These are phyloP conservation scores for Penicillium sp. DNA, from an alignment of 2,329 filamentous ascomycete species.

Conservation along the genomic window DNA sequence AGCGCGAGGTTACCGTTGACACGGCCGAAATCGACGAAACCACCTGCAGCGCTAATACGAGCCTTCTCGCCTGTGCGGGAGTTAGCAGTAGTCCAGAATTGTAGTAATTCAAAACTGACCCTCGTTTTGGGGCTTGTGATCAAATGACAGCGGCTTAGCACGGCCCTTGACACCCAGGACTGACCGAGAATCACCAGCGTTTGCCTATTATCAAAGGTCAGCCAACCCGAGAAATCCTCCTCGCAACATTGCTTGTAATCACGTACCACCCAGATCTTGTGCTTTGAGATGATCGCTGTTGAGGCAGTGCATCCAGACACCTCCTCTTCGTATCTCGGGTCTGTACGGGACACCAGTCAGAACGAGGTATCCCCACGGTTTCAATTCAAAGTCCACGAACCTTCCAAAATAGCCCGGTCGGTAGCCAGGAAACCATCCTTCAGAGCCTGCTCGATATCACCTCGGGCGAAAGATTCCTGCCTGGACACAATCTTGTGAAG, in stretches of 20 bases:
- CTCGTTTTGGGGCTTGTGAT: slow-evolving; percentile 99
- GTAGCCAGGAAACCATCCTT: slow-evolving; percentile 97
- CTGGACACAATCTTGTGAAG: slow-evolving; percentile 92
- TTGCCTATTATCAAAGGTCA: slow-evolving; percentile 60
- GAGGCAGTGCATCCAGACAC: slow-evolving; percentile 97
- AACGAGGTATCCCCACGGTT: not conserved
- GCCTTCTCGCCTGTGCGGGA: slow-evolving; percentile 76
- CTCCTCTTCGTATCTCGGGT: slow-evolving; percentile 95
- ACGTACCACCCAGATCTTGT: slow-evolving; percentile 94
- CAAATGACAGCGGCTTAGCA: slow-evolving; percentile 96
- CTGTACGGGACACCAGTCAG: slow-evolving; percentile 48
- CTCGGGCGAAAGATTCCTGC: slow-evolving; percentile 87
- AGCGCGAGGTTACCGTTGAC: slow-evolving; percentile 97
- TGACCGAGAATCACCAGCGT: slow-evolving; percentile 91
- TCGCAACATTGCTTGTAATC: not conserved
- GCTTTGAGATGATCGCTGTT: slow-evolving; percentile 78
- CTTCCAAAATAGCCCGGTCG: slow-evolving; percentile 90
- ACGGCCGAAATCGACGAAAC: slow-evolving; percentile 96
- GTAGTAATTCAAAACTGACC: slow-evolving; percentile 49
- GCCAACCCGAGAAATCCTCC: slow-evolving; percentile 22
- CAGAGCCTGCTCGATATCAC: slow-evolving; percentile 88
- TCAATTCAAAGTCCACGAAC: slow-evolving; percentile 50
- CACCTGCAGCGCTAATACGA: slow-evolving; percentile 89
- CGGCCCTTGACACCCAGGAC: slow-evolving; percentile 95
- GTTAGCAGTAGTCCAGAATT: slow-evolving; percentile 9